Base-by-base conservation (phyloP, 306 rosid genomes). In the Rosa chinensis region DNA sequence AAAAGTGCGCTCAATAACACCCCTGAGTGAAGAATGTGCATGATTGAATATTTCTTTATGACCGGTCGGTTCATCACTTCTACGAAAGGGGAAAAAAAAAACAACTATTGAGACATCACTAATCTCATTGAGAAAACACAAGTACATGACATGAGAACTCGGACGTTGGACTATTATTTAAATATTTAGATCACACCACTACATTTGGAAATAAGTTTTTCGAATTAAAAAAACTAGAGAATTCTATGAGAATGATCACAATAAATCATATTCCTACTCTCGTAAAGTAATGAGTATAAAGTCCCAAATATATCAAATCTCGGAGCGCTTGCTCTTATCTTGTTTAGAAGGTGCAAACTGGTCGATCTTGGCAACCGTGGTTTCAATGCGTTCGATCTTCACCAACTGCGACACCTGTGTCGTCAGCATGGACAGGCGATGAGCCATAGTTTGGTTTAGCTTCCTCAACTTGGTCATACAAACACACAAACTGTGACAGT, bases 381-480 rank as follows among this genome's bases (percentile, higher is more conserved):
- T 94, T 92, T 94, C 99, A 17, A 94, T 92, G 17, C 99, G 97
- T 82, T 94, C 95, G 63, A 92, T 93, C 90, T 89, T 94, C 83
- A 94, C 97, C 87, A 94, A 74, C 84, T 94, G 97, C 48, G 99
- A 94, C 4, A 94, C 97, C 99, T 92, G 89, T 32, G 97, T 94
- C 85, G 95, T 92, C 66, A 94, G 91, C 98, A 94, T 89, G 81
- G 98, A 87, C 84, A 94, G 84, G 10, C 97, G 93, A 64, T 94
- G 97, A 67, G 79, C 92, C 6, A 90, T 75, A 3, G 87, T 88
- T 70, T 97, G 92, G 80, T 85, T 83, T 0, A 92, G 89, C 87
- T 92, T 92, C 86, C 98, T 88, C 77, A 94, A 85, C 87, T 92
- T 94, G 37, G 97, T 92, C 97, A 1, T 35, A 59, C 66, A 40